These are phyloP conservation scores for Cicer pinnatifidum DNA, from an alignment of 306 rosid genomes.

Conservation along the genomic window DNA sequence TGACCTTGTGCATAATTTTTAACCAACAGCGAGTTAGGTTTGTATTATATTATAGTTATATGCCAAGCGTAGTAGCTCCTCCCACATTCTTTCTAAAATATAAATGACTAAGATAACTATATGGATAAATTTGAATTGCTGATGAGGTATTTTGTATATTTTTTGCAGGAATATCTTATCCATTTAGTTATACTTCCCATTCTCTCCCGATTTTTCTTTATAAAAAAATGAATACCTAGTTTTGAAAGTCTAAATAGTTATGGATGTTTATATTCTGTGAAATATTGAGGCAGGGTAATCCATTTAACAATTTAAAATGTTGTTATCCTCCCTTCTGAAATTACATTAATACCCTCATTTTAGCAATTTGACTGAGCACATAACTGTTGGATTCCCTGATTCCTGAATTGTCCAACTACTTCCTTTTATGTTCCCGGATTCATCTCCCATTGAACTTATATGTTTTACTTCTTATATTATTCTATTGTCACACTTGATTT, in stretches of 20 bases:
- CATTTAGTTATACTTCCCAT: not conserved
- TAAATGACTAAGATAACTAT: conserved; percentile 3
- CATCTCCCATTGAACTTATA: conserved; percentile 22
- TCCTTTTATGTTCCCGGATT: conserved; percentile 8
- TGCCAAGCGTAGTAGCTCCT: conserved; percentile 11
- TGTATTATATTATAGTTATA: not conserved
- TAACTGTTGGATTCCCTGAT: conserved; percentile 7
- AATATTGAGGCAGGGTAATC: conserved; percentile 4
- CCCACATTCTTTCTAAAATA: conserved; percentile 21
- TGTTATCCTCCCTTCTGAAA: not conserved
- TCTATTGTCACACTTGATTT: conserved; percentile 7
- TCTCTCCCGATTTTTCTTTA: conserved; percentile 3
- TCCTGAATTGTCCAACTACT: conserved; percentile 21
- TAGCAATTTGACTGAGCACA: conserved; percentile 9
- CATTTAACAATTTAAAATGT: conserved; percentile 26
- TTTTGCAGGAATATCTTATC: not conserved
- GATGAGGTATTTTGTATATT: not conserved
- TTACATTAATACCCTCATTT: conserved; percentile 14
- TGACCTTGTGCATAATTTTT: conserved; percentile 27
- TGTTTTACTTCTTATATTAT: conserved; percentile 13
- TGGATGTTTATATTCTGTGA: not conserved
- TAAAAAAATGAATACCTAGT: not conserved
- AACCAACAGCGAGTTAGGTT: conserved; percentile 28
- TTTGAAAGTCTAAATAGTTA: conserved; percentile 4
- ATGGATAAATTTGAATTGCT: conserved; percentile 26